Percentiles rank a stretch among this genome's conserved stretches.
These are phyloP conservation scores for Anthoceros angustus DNA, from an alignment of 225 moss, liverwort and hornwort species.

Conservation along the genomic window DNA sequence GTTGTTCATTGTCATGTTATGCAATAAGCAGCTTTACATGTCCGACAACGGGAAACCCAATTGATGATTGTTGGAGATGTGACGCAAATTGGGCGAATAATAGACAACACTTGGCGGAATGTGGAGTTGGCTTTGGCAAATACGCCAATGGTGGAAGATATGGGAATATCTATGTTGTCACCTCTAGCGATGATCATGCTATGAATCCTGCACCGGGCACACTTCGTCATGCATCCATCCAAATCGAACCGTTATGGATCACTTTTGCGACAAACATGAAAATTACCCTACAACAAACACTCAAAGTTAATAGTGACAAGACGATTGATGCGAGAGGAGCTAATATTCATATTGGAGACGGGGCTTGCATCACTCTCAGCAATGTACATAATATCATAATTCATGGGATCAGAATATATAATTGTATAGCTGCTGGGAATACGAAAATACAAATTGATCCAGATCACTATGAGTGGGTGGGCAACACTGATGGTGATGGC, in stretches of 20 bases:
- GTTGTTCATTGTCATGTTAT: too few species aligned
- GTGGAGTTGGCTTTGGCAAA: constrained; percentile 19
- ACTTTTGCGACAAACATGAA: constrained; percentile 19
- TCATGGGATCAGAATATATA: constrained; percentile 22
- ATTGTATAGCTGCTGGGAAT: constrained; percentile 15
- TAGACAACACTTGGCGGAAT: constrained; percentile 11
- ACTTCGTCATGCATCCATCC: constrained; percentile 16
- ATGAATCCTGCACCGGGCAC: constrained; percentile 17
- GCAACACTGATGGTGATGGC: constrained; percentile 18
- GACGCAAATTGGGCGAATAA: constrained; percentile 16
- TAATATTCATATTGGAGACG: constrained; percentile 15
- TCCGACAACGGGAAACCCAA: constrained; percentile 12
- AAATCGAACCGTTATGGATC: constrained; percentile 26
- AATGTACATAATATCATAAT: constrained; percentile 18
- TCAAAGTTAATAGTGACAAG: constrained; percentile 23
- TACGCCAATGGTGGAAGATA: constrained; percentile 22
- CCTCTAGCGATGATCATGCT: constrained; percentile 13
- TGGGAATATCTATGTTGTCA: constrained; percentile 17
- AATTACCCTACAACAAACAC: constrained; percentile 16
- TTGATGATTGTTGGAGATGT: constrained; percentile 26
- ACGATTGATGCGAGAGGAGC: constrained; percentile 32
- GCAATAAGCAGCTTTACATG: too few species aligned
- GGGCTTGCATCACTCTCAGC: constrained; percentile 21
- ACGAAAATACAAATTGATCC: constrained; percentile 10
- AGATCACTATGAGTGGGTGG: constrained; percentile 6